phyloP scores from a whole-genome alignment of 106 monocot species.

The Acanthochlamys bracteata region DNA sequence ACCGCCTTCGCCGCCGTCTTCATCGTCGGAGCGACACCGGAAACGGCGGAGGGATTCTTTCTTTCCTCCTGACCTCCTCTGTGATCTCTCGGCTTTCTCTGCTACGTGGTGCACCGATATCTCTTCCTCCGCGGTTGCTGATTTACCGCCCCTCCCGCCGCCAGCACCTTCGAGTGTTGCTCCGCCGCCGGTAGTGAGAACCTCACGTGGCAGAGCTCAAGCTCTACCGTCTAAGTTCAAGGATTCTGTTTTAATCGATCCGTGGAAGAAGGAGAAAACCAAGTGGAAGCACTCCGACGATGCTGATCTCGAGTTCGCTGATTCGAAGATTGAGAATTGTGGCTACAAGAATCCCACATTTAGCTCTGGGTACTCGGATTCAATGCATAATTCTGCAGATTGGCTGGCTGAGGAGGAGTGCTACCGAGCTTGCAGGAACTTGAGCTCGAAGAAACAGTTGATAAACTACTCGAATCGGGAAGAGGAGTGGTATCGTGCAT shows the following conservation, averaged over 20 bases:
- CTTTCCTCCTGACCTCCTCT: slow-evolving; percentile 28
- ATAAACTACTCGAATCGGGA: slow-evolving; percentile 1
- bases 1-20: neutral
- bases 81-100: slow-evolving; percentile 12
- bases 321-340: neutral
- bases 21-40: slow-evolving; percentile 8
- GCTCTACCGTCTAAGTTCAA: slow-evolving; percentile 48
- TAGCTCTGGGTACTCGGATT: neutral
- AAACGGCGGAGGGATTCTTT: slow-evolving; percentile 22
- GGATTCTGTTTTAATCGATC: slow-evolving; percentile 65
- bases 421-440: slow-evolving; percentile 29
- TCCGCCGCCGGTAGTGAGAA: slow-evolving; percentile 34
- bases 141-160: neutral
- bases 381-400: slow-evolving; percentile 6
- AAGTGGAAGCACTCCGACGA: slow-evolving; percentile 5
- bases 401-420: slow-evolving; percentile 22
- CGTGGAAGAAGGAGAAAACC: slow-evolving; percentile 51
- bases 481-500: slow-evolving; percentile 27
- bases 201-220: slow-evolving; percentile 34
- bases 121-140: slow-evolving; percentile 6
- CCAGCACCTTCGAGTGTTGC: neutral
- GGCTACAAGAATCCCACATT: slow-evolving; percentile 1
- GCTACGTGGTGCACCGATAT: slow-evolving; percentile 5
- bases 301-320: neutral
- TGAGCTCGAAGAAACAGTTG: slow-evolving; percentile 5